Conservation (phyloP, 2,329 filamentous ascomycete species). For the Xylaria sp. region DNA sequence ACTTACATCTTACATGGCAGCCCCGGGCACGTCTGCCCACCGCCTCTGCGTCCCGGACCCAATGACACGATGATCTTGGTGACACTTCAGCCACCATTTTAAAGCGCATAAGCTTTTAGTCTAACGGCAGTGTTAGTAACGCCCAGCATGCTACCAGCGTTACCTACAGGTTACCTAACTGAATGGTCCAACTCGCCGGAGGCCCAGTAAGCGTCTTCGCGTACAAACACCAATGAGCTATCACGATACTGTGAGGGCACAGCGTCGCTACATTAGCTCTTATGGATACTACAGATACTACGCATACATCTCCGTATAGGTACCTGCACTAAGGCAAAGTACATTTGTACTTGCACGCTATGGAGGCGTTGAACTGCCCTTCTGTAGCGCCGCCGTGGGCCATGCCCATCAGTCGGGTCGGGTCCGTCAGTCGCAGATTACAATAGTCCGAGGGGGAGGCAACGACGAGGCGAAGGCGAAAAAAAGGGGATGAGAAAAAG, state of each 20-base stretch:
- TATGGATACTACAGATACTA: background rate
- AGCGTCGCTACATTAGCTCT: background rate
- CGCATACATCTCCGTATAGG: background rate
- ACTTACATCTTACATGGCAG: no score
- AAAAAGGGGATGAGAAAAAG: background rate
- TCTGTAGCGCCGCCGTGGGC: background rate
- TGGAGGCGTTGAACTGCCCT: background rate
- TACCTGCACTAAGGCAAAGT: background rate
- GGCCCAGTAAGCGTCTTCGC: background rate
- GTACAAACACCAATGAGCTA: background rate
- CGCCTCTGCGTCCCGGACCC: background rate
- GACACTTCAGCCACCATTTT: background rate
- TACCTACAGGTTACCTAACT: background rate
- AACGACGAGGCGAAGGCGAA: background rate
- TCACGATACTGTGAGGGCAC: background rate
- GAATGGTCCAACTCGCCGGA: background rate
- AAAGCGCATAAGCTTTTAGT: background rate
- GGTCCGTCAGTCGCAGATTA: background rate
- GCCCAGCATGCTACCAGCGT: background rate
- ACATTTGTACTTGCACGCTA: background rate
- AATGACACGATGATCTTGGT: background rate
- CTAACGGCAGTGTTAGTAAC: background rate
- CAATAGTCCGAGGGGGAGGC: slow-evolving; percentile 6
- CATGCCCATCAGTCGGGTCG: background rate
- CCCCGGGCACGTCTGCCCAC: background rate